A percentile compares a stretch with the other conserved stretches of the same genome.
Conservation (phyloP, 495 filamentous ascomycete species). For the Staphylotrichum longicolle region DNA sequence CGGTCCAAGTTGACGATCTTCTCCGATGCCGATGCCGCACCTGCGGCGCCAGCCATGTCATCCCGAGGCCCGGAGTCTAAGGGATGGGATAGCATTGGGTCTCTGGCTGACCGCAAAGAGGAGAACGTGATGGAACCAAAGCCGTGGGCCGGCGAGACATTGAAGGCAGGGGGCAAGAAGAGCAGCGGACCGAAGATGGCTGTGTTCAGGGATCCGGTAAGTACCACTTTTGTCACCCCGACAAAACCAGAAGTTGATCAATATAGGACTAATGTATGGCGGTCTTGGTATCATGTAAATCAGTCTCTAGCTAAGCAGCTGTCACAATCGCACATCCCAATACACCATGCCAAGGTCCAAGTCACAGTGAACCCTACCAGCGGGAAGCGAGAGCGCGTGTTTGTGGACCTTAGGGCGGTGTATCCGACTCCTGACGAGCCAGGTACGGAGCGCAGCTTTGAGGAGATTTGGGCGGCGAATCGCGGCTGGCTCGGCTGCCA, state of each 20-base stretch:
- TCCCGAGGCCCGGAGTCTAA: slow-evolving; percentile 52
- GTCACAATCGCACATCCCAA: slow-evolving; percentile 50
- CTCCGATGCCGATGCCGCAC: slow-evolving; percentile 65
- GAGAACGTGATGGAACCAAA: slow-evolving; percentile 85
- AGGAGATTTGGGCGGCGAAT: slow-evolving; percentile 79
- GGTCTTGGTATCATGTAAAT: slow-evolving; percentile 54
- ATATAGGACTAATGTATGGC: slow-evolving; percentile 85
- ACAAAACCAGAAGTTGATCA: slow-evolving; percentile 76
- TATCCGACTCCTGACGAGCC: slow-evolving; percentile 73
- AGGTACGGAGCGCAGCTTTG: slow-evolving; percentile 75
- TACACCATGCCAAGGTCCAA: slow-evolving; percentile 59
- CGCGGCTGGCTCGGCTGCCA: slow-evolving; percentile 73
- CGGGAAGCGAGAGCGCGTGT: slow-evolving; percentile 77
- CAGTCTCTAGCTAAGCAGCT: slow-evolving; percentile 51
- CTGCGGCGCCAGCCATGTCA: slow-evolving; percentile 47
- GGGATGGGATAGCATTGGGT: slow-evolving; percentile 92
- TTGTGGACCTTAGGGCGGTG: slow-evolving; percentile 77
- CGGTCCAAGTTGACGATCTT: slow-evolving; percentile 90
- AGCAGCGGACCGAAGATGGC: slow-evolving; percentile 75
- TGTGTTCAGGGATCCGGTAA: slow-evolving; percentile 95
- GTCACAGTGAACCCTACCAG: slow-evolving; percentile 73
- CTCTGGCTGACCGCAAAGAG: slow-evolving; percentile 82
- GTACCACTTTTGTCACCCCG: slow-evolving; percentile 41
- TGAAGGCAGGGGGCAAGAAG: slow-evolving; percentile 81
- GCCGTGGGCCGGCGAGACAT: slow-evolving; percentile 88